Base-by-base conservation (phyloP, 352 stramenopile genomes). In the Phytophthora sp. region DNA sequence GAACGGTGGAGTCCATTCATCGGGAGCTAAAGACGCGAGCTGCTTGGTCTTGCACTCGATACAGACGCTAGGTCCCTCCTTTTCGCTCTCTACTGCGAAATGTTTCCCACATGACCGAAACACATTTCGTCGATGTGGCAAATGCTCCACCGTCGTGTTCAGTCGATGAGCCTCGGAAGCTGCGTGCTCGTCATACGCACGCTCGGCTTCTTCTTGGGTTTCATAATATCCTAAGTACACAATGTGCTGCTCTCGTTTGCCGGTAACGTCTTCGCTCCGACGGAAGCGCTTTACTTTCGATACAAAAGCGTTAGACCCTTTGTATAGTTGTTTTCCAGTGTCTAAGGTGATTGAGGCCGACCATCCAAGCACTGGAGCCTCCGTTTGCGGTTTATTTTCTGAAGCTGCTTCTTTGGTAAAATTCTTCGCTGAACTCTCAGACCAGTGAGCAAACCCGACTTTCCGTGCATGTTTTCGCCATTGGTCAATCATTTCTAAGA, bases 31-130 rank as follows among this genome's bases (percentile, higher is more conserved):
- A 0, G 74, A 69, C n/a, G 77, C 84, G 15, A 86, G 52, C 30
- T 79, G 68, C 49, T 89, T 86, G 1, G 71, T 72, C 30, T 87
- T 85, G 63, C 86, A 94, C 62, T 94, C 86, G 35, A 94, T 90
- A 46, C 84, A 93, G 35, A 87, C 86, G 16, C 82, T 89, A 9
- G 84, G 79, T 0, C 84, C 84, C 7, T 77, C 42, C 1, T 76
- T 71, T 50, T 94, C 86, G 41, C 86, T 94, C 63, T 94, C 86
- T 24, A 94, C 82, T 13, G 86, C 85, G 44, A 90, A 93, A 36
- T 94, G 86, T 18, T 91, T 88, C 2, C 86, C 84, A 53, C 86
- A 94, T 1, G 86, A 94, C 7, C 84, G 79, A 55, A 93, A 88
- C 1, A 94, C 77, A 39, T 71, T 86, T 20, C 86, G 72, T 31